Conservation (phyloP, 75 land plant species). For the Adiantum capillusveneris region DNA sequence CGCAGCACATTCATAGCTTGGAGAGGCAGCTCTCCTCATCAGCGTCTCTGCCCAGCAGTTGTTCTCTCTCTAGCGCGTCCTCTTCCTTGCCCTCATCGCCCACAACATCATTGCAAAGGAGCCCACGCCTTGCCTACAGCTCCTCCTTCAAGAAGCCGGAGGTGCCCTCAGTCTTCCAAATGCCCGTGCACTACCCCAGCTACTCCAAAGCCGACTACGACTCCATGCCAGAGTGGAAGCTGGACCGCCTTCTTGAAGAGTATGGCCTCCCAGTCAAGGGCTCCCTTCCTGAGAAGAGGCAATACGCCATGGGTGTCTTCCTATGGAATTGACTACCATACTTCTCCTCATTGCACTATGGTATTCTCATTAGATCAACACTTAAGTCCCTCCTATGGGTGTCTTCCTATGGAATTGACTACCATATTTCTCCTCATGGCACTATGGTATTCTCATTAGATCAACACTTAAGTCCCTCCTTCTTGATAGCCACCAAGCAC, state of each 20-base stretch:
- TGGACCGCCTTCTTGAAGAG: constrained; percentile 39
- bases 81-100: no score
- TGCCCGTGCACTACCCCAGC: constrained; percentile 67
- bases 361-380: background rate
- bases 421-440: no score
- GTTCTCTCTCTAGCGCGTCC: no score
- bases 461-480: no score
- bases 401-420: no score
- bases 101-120: no score
- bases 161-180: constrained; percentile 30
- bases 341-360: no score
- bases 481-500: no score
- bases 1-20: no score
- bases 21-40: background rate
- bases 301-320: constrained; percentile 52
- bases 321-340: constrained; percentile 12
- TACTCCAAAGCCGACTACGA: constrained; percentile 46
- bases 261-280: constrained; percentile 45
- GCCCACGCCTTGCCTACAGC: no score
- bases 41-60: background rate
- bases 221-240: constrained; percentile 53
- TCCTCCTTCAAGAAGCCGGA: background rate
- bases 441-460: no score
- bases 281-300: constrained; percentile 35
- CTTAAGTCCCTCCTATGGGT: background rate